Evolutionary conservation across 192 early-diverging fungal species (phyloP).

Genomic region (Coemansia sp.): DNA sequence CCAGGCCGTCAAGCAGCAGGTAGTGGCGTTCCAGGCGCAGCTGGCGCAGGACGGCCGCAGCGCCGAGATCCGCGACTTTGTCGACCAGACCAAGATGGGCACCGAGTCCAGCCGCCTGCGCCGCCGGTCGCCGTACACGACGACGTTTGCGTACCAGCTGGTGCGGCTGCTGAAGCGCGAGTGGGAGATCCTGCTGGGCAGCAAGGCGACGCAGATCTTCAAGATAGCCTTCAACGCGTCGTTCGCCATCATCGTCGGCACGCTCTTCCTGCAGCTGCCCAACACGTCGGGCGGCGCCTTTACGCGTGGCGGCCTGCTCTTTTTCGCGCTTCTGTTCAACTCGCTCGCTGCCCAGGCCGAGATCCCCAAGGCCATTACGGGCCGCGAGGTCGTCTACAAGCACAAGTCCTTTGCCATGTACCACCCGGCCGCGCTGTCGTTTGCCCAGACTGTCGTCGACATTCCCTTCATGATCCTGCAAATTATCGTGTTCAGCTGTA

Average conservation of each 20-base stretch:
- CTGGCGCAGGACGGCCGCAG: conserved; percentile 40
- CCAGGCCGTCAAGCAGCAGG: conserved; percentile 39
- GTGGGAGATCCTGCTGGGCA: conserved; percentile 63
- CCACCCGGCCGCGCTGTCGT: conserved; percentile 66
- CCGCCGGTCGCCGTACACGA: conserved; percentile 64
- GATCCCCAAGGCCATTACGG: conserved; percentile 69
- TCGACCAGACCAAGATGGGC: conserved; percentile 61
- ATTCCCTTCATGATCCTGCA: conserved; percentile 59
- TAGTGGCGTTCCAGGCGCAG: conserved; percentile 51
- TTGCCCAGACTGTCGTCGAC: conserved; percentile 64
- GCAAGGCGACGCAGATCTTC: conserved; percentile 58
- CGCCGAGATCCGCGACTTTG: conserved; percentile 50
- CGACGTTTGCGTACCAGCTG: conserved; percentile 67
- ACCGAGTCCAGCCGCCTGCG: conserved; percentile 62
- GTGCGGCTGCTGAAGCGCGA: conserved; percentile 64
- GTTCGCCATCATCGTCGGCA: conserved; percentile 75
- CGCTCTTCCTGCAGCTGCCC: conserved; percentile 69
- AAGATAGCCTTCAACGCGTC: conserved; percentile 61
- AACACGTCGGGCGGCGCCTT: conserved; percentile 66
- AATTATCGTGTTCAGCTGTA: conserved; percentile 61
- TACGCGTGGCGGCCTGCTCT: conserved; percentile 79
- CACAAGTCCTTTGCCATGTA: conserved; percentile 77
- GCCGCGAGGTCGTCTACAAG: conserved; percentile 76
- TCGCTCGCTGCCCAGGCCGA: conserved; percentile 70
- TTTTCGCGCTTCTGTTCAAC: conserved; percentile 74